These are phyloP conservation scores for Catharanthus roseus DNA, from an alignment of 257 asterid genomes.

Conservation along the genomic window DNA sequence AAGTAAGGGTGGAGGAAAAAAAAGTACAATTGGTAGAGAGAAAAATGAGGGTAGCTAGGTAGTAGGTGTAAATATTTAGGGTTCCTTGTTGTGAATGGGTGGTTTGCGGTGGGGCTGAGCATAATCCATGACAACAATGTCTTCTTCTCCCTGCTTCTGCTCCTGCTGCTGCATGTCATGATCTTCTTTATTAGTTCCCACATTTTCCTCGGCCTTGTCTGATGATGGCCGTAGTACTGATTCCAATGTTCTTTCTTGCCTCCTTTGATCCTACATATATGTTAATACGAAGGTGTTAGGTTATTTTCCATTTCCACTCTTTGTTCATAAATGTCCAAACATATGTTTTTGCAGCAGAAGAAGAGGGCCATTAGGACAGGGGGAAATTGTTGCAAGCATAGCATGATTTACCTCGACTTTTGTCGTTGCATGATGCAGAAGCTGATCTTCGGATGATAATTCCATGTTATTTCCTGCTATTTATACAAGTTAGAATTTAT, in stretches of 20 bases:
- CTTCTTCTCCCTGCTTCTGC: too few species aligned
- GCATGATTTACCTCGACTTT: conserved; percentile 12
- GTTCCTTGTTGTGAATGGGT: conserved; percentile 67
- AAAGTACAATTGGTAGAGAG: background rate
- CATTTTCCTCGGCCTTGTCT: conserved; percentile 31
- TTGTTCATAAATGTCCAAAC: background rate
- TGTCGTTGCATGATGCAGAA: background rate
- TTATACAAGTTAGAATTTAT: background rate
- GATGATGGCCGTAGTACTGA: conserved; percentile 18
- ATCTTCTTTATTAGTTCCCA: conserved; percentile 26
- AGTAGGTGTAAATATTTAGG: conserved; percentile 31
- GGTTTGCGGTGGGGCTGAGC: conserved; percentile 86
- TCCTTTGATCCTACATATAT: conserved; percentile 17
- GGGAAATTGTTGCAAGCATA: too few species aligned
- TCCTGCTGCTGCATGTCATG: too few species aligned
- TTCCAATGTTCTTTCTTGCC: conserved; percentile 32
- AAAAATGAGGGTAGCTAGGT: too few species aligned
- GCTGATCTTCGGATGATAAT: background rate
- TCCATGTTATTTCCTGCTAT: conserved; percentile 5
- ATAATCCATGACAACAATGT: conserved; percentile 59
- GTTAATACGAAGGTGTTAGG: background rate
- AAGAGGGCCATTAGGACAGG: too few species aligned
- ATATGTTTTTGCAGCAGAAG: background rate
- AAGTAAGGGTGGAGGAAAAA: too few species aligned
- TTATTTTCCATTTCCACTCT: background rate